A percentile compares a stretch with the other conserved stretches of the same genome.
Conservation (phyloP, 495 filamentous ascomycete species). For the Choiromyces venosus region DNA sequence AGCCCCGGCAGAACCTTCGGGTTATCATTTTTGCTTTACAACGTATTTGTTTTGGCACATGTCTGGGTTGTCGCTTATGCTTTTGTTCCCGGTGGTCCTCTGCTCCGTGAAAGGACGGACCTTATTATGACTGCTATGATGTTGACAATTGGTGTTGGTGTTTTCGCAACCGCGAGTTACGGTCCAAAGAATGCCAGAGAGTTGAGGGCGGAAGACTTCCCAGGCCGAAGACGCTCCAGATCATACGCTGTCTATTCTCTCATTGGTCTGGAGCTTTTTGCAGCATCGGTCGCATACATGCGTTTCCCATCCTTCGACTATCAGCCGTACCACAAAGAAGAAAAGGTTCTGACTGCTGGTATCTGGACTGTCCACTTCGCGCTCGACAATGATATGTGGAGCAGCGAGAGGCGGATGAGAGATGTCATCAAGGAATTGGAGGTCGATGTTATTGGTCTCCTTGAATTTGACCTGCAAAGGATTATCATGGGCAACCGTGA, state of each 20-base stretch:
- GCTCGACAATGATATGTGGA: constrained; percentile 99
- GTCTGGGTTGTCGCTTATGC: constrained; percentile 99
- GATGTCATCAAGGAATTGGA: constrained; percentile 89
- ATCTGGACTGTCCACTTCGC: constrained; percentile 99
- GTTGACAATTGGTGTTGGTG: constrained; percentile 75
- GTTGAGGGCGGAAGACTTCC: constrained; percentile 45
- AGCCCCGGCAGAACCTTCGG: constrained; percentile 75
- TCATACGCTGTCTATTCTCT: constrained; percentile 64
- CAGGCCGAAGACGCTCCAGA: constrained; percentile 52
- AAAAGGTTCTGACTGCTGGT: constrained; percentile 80
- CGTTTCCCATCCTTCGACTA: constrained; percentile 93
- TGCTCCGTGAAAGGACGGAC: constrained; percentile 91
- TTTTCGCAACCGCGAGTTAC: constrained; percentile 65
- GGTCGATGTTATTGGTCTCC: constrained; percentile 86
- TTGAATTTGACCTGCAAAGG: constrained; percentile 90
- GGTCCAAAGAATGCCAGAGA: constrained; percentile 47
- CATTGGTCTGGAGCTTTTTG: constrained; percentile 56
- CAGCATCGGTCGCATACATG: constrained; percentile 76
- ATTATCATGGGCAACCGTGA: constrained; percentile 99
- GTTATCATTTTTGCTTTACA: constrained; percentile 80
- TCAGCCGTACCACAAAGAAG: constrained; percentile 77
- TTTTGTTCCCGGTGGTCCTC: constrained; percentile 93
- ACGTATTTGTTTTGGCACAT: constrained; percentile 85
- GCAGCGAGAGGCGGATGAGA: constrained; percentile 87
- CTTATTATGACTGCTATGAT: constrained; percentile 86